Conservation (phyloP, 805 yeast species). For the Yamadazyma endophytica region DNA sequence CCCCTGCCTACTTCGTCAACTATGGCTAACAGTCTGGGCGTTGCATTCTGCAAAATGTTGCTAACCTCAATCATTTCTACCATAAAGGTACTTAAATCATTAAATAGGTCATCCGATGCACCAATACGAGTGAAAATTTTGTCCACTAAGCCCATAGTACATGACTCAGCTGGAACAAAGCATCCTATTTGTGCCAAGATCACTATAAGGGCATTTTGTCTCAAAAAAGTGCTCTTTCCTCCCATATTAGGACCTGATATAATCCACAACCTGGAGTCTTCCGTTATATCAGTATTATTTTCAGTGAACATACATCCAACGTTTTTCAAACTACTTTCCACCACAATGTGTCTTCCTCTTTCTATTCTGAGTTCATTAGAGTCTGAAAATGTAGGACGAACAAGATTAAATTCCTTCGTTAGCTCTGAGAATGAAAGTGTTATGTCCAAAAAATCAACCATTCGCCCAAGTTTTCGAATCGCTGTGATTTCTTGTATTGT, state of each 20-base stretch:
- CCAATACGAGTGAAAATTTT: slow-evolving; percentile 82
- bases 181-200: slow-evolving; percentile 64
- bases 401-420: slow-evolving; percentile 64
- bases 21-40: slow-evolving; percentile 57
- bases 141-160: slow-evolving; percentile 66
- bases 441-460: slow-evolving; percentile 67
- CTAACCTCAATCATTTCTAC: slow-evolving; percentile 74
- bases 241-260: slow-evolving; percentile 91
- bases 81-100: slow-evolving; percentile 82
- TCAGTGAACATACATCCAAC: slow-evolving; percentile 45
- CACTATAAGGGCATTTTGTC: slow-evolving; percentile 68
- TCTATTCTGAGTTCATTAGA: slow-evolving; percentile 40
- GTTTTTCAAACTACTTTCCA: slow-evolving; percentile 64
- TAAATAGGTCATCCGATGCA: slow-evolving; percentile 72
- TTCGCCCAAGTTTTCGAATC: slow-evolving; percentile 47
- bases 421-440: slow-evolving; percentile 67
- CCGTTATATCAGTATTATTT: slow-evolving; percentile 29
- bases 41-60: slow-evolving; percentile 51
- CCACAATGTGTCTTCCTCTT: slow-evolving; percentile 82
- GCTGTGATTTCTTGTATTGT: slow-evolving; percentile 42
- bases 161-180: slow-evolving; percentile 62
- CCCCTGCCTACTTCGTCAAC: slow-evolving; percentile 85
- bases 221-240: slow-evolving; percentile 74
- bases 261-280: slow-evolving; percentile 35
- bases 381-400: slow-evolving; percentile 54